Percentiles rank a stretch among this genome's conserved stretches.
phyloP scores from a whole-genome alignment of 2,329 filamentous ascomycete species.

The Chaetomiaceae sp. region DNA sequence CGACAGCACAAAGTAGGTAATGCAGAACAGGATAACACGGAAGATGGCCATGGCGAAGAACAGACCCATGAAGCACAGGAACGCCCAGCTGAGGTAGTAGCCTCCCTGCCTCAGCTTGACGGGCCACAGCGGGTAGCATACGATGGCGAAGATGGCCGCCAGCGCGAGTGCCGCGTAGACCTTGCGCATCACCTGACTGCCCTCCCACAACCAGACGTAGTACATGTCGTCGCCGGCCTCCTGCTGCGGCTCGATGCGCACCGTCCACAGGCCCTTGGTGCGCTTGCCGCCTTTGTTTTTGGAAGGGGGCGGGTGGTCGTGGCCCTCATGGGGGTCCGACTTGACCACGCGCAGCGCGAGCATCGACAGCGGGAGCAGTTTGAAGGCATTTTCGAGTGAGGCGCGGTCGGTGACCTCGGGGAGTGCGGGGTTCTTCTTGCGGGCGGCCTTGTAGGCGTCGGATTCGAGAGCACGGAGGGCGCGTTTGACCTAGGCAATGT shows the following conservation, averaged over 20 bases:
- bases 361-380: conserved; percentile 89
- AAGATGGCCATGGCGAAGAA: conserved; percentile 99
- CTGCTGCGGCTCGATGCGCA: conserved; percentile 93
- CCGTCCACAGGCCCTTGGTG: conserved; percentile 93
- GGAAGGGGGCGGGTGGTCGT: conserved; percentile 56
- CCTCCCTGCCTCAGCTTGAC: conserved; percentile 85
- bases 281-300: conserved; percentile 73
- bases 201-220: conserved; percentile 96
- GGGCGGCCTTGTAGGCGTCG: conserved; percentile 82
- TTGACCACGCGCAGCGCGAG: conserved; percentile 88
- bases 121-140: conserved; percentile 96
- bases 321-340: conserved; percentile 70
- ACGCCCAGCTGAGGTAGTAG: conserved; percentile 94
- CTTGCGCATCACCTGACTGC: conserved; percentile 88
- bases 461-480: conserved; percentile 87
- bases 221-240: conserved; percentile 83
- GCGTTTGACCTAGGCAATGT: conserved; percentile 71
- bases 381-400: conserved; percentile 89
- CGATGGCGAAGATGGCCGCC: conserved; percentile 76
- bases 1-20: conserved; percentile 79
- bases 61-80: conserved; percentile 80
- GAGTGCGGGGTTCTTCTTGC: conserved; percentile 82
- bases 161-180: conserved; percentile 83
- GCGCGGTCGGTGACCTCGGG: conserved; percentile 84
- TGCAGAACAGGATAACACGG: conserved; percentile 86